Percentiles rank a stretch among this genome's conserved stretches.
These are phyloP conservation scores for Exophiala sp. DNA, from an alignment of 2,329 filamentous ascomycete species.

Conservation along the genomic window DNA sequence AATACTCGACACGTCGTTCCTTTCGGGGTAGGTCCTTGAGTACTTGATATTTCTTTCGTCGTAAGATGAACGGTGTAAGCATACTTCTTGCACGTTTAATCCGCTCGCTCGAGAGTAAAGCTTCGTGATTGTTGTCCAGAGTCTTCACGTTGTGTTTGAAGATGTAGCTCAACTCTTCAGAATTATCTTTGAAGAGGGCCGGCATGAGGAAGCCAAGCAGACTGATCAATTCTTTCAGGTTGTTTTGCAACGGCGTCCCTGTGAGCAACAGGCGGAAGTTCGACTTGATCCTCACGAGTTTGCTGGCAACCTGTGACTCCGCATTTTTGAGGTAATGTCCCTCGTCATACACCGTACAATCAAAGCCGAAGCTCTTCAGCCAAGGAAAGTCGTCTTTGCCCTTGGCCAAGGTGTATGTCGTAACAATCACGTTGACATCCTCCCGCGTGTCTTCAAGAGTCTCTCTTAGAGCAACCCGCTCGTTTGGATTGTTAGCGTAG, in stretches of 20 bases:
- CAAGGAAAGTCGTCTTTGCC: constrained; percentile 58
- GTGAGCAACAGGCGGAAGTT: constrained; percentile 81
- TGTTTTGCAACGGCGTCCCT: constrained; percentile 93
- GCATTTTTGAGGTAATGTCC: constrained; percentile 90
- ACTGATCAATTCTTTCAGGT: constrained; percentile 83
- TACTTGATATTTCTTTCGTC: constrained; percentile 88
- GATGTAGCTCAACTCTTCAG: constrained; percentile 73
- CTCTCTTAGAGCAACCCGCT: constrained; percentile 62
- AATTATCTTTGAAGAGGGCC: constrained; percentile 66
- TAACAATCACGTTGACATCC: constrained; percentile 64
- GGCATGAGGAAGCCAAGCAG: constrained; percentile 94
- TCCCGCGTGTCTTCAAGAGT: constrained; percentile 58
- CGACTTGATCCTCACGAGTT: constrained; percentile 68
- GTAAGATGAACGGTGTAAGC: constrained; percentile 88
- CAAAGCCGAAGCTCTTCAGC: constrained; percentile 54
- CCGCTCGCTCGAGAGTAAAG: constrained; percentile 77
- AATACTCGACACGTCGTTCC: constrained; percentile 69
- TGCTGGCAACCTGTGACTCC: constrained; percentile 71
- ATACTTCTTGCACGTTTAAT: constrained; percentile 84
- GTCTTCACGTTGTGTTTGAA: constrained; percentile 90
- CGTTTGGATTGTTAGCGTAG: constrained; percentile 59
- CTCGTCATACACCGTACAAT: constrained; percentile 75
- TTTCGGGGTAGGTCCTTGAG: constrained; percentile 76
- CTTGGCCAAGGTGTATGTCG: constrained; percentile 64
- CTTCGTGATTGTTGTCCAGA: constrained; percentile 64